A percentile compares a stretch with the other conserved stretches of the same genome.
Conservation (phyloP, 2,329 filamentous ascomycete species). For the Myriosclerotinia curreyana region DNA sequence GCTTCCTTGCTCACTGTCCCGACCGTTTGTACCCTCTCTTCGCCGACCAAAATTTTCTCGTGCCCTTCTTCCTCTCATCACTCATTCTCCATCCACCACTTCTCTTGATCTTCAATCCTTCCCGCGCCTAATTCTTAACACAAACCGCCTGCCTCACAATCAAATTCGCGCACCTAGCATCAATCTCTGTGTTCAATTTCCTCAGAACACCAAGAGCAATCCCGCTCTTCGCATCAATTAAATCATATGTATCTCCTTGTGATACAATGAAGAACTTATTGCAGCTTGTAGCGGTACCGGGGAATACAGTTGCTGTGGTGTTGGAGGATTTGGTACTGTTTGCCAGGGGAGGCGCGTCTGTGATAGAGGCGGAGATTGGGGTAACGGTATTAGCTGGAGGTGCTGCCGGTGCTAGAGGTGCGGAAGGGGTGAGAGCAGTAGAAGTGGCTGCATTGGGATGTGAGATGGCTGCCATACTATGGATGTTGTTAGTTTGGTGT, state of each 20-base stretch:
- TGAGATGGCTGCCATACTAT: background rate
- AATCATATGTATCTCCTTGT: background rate
- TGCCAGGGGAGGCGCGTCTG: background rate
- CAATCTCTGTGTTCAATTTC: background rate
- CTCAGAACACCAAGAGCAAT: background rate
- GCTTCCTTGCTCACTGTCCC: no score
- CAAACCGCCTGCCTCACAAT: background rate
- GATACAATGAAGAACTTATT: background rate
- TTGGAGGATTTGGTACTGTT: background rate
- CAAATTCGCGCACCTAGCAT: conserved; percentile 3
- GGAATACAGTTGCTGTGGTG: background rate
- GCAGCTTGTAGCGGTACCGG: background rate
- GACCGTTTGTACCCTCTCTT: no score
- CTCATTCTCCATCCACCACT: no score
- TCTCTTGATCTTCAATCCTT: no score
- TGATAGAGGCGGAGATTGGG: background rate
- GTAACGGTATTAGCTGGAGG: background rate
- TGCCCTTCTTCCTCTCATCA: no score
- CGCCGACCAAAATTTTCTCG: no score
- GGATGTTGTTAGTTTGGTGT: background rate
- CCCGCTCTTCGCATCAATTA: background rate
- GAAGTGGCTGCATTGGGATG: background rate
- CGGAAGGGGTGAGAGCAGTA: background rate
- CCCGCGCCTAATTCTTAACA: background rate
- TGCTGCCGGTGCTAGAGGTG: background rate